A percentile compares a stretch with the other conserved stretches of the same genome.
Conservation (phyloP, 768 basidiomycete genomes). For the Mycena latifolia region DNA sequence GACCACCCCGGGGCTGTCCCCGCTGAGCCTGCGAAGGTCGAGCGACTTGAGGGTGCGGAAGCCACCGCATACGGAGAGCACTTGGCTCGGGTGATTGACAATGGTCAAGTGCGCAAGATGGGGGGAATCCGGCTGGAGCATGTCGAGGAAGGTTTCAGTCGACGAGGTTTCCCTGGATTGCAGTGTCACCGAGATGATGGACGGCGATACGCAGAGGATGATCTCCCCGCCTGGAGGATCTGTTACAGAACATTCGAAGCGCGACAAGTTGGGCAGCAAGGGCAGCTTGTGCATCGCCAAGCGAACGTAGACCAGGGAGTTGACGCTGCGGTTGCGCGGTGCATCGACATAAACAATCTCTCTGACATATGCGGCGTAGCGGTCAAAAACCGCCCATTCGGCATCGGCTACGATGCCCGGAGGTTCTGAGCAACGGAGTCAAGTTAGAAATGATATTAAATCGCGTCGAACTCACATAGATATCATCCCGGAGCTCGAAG, state of each 20-base stretch:
- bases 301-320: slow-evolving; percentile 7
- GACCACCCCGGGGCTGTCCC: neutral
- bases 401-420: neutral
- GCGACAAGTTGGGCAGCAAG: slow-evolving; percentile 1
- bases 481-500: neutral
- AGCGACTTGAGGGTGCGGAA: neutral
- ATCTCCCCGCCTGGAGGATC: neutral
- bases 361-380: slow-evolving; percentile 1
- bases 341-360: neutral
- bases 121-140: neutral
- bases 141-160: slow-evolving; percentile 4
- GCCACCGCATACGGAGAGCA: neutral
- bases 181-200: neutral
- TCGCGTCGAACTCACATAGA: slow-evolving; percentile 10
- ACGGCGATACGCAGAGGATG: neutral
- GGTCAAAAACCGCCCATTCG: slow-evolving; percentile 5
- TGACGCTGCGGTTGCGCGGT: neutral
- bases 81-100: neutral
- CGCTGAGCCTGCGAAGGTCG: neutral
- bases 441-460: neutral
- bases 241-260: neutral
- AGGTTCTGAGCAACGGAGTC: too few species aligned
- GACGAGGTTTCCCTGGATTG: neutral
- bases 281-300: neutral
- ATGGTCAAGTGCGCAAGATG: neutral